Conservation (phyloP, 192 early-diverging fungal species). For the Rhizophlyctis rosea region DNA sequence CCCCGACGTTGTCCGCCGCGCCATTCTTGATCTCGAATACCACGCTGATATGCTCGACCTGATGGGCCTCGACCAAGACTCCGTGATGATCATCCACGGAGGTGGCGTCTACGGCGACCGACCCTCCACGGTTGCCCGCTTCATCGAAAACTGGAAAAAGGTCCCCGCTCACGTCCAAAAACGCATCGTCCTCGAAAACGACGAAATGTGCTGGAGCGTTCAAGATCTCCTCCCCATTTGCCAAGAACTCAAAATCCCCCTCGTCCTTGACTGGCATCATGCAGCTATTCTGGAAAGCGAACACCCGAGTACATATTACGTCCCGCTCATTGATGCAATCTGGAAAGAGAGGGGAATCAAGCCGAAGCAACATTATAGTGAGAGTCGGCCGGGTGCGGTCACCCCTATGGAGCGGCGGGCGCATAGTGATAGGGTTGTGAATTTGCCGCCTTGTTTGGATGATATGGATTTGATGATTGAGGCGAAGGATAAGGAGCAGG, state of each 20-base stretch:
- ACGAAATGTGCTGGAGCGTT: slow-evolving; percentile 47
- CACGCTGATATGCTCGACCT: slow-evolving; percentile 45
- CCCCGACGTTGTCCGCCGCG: slow-evolving; percentile 29
- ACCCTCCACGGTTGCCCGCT: slow-evolving; percentile 25
- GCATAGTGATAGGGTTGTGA: slow-evolving; percentile 39
- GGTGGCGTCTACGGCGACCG: slow-evolving; percentile 25
- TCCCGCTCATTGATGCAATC: slow-evolving; percentile 40
- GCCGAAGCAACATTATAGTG: slow-evolving; percentile 52
- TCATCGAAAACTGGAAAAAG: slow-evolving; percentile 32
- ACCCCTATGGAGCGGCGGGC: slow-evolving; percentile 39
- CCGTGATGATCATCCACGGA: slow-evolving; percentile 48
- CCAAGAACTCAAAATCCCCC: slow-evolving; percentile 39
- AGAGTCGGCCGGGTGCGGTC: slow-evolving; percentile 34
- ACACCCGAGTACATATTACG: slow-evolving; percentile 12
- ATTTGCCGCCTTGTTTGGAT: slow-evolving; percentile 38
- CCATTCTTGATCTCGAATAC: slow-evolving; percentile 37
- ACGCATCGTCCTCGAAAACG: slow-evolving; percentile 50
- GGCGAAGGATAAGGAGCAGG: slow-evolving; percentile 58
- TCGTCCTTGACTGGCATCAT: slow-evolving; percentile 51
- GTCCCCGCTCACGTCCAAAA: slow-evolving; percentile 34
- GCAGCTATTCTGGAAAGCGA: slow-evolving; percentile 27
- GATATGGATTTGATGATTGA: slow-evolving; percentile 56
- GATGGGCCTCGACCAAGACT: slow-evolving; percentile 40
- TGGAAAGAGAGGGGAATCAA: slow-evolving; percentile 42
- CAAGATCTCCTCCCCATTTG: slow-evolving; percentile 45